phyloP scores from a whole-genome alignment of 2,329 filamentous ascomycete genomes.

The Arthrobotrys megalospora region DNA sequence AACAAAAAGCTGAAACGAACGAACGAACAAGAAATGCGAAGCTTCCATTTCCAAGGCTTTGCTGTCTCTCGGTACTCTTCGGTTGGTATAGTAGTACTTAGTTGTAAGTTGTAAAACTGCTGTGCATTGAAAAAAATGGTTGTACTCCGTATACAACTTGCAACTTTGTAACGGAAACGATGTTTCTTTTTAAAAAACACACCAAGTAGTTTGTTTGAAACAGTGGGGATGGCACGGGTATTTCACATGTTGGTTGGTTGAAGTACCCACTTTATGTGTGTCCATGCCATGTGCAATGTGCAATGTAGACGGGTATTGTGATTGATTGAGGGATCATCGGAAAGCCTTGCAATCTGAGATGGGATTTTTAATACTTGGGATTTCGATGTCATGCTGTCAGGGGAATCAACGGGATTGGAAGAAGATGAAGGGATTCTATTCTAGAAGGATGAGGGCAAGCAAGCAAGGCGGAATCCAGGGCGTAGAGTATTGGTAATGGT shows the following conservation, averaged over 20 bases:
- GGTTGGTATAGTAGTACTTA: not conserved
- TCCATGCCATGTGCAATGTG: too few species aligned
- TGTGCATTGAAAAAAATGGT: conserved; percentile 8
- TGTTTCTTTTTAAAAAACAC: too few species aligned
- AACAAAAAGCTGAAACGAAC: conserved; percentile 16
- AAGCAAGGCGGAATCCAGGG: conserved; percentile 12
- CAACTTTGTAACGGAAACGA: too few species aligned
- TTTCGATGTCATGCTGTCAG: not conserved
- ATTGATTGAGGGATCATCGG: not conserved
- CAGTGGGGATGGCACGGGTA: too few species aligned
- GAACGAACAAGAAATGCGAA: conserved; percentile 9
- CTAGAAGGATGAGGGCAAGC: not conserved
- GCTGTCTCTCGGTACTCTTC: not conserved
- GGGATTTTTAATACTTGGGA: not conserved
- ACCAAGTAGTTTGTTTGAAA: too few species aligned
- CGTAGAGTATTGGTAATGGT: not conserved
- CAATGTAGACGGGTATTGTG: too few species aligned
- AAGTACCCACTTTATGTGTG: not conserved
- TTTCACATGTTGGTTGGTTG: too few species aligned
- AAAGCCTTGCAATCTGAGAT: conserved; percentile 12
- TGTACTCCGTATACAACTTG: too few species aligned
- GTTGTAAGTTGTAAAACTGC: not conserved
- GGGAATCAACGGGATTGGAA: too few species aligned
- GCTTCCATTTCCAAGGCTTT: not conserved
- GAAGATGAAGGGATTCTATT: not conserved